Conservation (phyloP, 202 grass and related monocot genomes). For the Bolboschoenoplectus hybrid region DNA sequence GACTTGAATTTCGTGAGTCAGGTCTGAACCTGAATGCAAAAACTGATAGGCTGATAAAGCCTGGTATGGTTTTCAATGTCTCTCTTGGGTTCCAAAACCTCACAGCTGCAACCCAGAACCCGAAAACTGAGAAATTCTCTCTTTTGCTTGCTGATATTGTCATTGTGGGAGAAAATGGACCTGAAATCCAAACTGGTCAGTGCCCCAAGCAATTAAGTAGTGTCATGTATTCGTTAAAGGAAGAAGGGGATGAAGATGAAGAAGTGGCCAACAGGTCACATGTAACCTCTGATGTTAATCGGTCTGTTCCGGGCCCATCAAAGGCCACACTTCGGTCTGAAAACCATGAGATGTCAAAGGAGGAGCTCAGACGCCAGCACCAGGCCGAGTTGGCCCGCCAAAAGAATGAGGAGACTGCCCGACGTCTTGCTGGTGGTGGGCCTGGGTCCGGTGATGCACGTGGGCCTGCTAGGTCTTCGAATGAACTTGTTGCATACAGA, state of each 20-base stretch:
- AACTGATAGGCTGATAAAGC: conserved; percentile 56
- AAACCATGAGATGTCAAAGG: conserved; percentile 88
- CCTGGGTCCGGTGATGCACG: conserved; percentile 64
- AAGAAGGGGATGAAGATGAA: conserved; percentile 62
- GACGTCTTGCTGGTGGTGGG: conserved; percentile 73
- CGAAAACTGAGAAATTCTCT: conserved; percentile 72
- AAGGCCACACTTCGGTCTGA: conserved; percentile 81
- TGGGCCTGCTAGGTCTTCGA: conserved; percentile 50
- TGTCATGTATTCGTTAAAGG: conserved; percentile 75
- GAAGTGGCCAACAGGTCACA: conserved; percentile 13
- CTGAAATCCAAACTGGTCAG: conserved; percentile 59
- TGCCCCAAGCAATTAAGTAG: conserved; percentile 82
- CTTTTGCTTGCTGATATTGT: conserved; percentile 73
- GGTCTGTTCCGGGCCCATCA: conserved; percentile 39
- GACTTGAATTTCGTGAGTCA: conserved; percentile 77
- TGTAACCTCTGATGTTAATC: neutral
- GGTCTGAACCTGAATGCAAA: conserved; percentile 74
- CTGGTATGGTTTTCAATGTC: conserved; percentile 75
- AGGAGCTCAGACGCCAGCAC: conserved; percentile 78
- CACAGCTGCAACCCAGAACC: conserved; percentile 53
- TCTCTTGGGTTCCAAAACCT: conserved; percentile 84
- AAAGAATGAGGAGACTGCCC: conserved; percentile 91
- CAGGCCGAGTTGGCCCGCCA: conserved; percentile 91
- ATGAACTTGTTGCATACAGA: conserved; percentile 85
- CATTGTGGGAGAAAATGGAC: conserved; percentile 58